Percentiles rank a stretch among this genome's conserved stretches.
These are phyloP conservation scores for Debaryomyces udenii DNA, from an alignment of 1,139 yeast species.

Conservation along the genomic window DNA sequence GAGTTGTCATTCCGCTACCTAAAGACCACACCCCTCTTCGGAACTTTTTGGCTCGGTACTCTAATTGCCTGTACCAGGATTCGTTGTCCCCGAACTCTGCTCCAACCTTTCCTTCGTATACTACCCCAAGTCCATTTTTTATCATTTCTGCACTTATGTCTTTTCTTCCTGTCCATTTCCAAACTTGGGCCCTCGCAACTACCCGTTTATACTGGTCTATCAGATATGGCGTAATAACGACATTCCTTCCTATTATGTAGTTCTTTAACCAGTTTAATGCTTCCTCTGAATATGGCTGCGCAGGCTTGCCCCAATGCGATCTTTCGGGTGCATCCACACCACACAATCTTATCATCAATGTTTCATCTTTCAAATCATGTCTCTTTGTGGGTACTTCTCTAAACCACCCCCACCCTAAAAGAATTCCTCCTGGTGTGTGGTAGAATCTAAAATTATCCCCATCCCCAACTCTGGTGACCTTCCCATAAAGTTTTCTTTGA, in stretches of 20 bases:
- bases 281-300: constrained; percentile 87
- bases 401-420: constrained; percentile 95
- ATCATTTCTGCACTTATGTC: constrained; percentile 91
- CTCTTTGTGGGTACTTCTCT: constrained; percentile 51
- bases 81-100: constrained; percentile 88
- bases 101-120: constrained; percentile 78
- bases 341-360: constrained; percentile 72
- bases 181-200: constrained; percentile 77
- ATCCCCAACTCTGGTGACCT: constrained; percentile 91
- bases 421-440: constrained; percentile 90
- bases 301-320: constrained; percentile 91
- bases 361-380: constrained; percentile 54
- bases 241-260: constrained; percentile 64
- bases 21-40: constrained; percentile 75
- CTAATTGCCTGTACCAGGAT: constrained; percentile 57
- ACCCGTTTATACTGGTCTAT: constrained; percentile 89
- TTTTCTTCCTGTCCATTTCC: constrained; percentile 72
- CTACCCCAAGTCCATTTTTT: constrained; percentile 77
- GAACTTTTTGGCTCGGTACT: constrained; percentile 57
- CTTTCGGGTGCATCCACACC: constrained; percentile 99
- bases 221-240: constrained; percentile 75
- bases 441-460: constrained; percentile 93
- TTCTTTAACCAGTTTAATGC: constrained; percentile 75
- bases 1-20: constrained; percentile 59
- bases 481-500: constrained; percentile 59